A percentile compares a stretch with the other conserved stretches of the same genome.
phyloP scores from a whole-genome alignment of 345 rosid species.

The Fremontodendron californicum region DNA sequence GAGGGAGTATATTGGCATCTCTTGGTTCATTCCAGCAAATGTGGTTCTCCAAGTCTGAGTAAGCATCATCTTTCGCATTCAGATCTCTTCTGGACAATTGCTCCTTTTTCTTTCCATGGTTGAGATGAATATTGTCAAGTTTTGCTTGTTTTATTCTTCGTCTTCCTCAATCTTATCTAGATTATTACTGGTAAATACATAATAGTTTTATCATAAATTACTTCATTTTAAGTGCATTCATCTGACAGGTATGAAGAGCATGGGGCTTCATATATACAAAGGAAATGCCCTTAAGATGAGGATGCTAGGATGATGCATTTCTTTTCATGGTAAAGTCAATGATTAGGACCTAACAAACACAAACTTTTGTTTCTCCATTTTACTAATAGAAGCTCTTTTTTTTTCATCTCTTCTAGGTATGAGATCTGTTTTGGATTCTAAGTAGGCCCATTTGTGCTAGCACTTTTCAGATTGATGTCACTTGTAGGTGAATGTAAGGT shows the following conservation, averaged over 20 bases:
- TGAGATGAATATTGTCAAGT: neutral
- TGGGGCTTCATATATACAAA: constrained; percentile 88
- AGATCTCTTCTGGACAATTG: neutral
- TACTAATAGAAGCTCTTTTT: no score
- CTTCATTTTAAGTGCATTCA: neutral
- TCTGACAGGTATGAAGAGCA: constrained; percentile 90
- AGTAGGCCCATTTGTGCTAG: neutral
- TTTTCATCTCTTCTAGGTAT: no score
- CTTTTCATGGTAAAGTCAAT: neutral
- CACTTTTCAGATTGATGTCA: neutral
- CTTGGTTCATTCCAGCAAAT: constrained; percentile 93
- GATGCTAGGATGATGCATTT: neutral
- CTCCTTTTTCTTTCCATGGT: neutral
- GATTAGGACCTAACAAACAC: no score
- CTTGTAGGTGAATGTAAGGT: neutral
- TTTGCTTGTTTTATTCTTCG: neutral
- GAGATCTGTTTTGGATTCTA: neutral
- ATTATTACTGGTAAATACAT: no score
- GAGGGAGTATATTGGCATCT: constrained; percentile 87
- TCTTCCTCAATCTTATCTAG: neutral
- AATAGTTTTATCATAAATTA: neutral
- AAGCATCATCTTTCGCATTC: constrained; percentile 22
- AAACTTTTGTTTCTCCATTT: no score
- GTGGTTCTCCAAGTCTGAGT: constrained; percentile 97
- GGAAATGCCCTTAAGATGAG: constrained; percentile 78